Conservation (phyloP, 345 rosid genomes). For the Reutealis trisperma region DNA sequence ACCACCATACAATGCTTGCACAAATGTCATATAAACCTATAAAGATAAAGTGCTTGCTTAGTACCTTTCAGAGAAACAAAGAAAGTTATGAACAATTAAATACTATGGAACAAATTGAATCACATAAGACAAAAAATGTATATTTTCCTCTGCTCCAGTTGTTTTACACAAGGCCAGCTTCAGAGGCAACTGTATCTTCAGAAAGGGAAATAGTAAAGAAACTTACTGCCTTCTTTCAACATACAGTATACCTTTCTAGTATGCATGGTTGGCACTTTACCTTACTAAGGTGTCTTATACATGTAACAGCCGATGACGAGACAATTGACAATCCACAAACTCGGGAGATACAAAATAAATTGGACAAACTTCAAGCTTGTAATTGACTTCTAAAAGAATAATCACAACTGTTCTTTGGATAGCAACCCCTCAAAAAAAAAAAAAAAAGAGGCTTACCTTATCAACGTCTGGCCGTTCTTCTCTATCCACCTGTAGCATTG, state of each 20-base stretch:
- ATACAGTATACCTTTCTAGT: background rate
- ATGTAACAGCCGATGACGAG: background rate
- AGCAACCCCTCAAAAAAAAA: background rate
- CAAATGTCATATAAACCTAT: conserved; percentile 93
- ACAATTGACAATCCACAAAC: background rate
- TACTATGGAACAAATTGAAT: background rate
- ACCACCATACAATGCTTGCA: conserved; percentile 83
- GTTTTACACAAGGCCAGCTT: background rate
- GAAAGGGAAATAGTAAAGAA: background rate
- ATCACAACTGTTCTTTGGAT: background rate
- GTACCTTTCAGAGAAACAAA: background rate
- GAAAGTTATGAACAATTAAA: background rate
- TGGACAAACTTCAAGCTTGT: background rate
- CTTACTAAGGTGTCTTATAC: background rate
- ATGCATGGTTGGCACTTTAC: background rate
- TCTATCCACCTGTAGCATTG: conserved; percentile 71
- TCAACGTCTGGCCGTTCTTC: conserved; percentile 98
- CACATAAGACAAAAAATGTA: background rate
- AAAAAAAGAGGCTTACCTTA: conserved; percentile 49
- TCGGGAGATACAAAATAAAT: background rate
- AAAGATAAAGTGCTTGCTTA: conserved; percentile 14
- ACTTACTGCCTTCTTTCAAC: background rate
- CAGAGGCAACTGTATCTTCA: background rate
- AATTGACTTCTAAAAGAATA: background rate
- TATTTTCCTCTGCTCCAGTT: background rate